Percentiles rank a stretch among this genome's conserved stretches.
Conservation (phyloP, 2,329 filamentous ascomycete species). For the Diaporthe sp. region DNA sequence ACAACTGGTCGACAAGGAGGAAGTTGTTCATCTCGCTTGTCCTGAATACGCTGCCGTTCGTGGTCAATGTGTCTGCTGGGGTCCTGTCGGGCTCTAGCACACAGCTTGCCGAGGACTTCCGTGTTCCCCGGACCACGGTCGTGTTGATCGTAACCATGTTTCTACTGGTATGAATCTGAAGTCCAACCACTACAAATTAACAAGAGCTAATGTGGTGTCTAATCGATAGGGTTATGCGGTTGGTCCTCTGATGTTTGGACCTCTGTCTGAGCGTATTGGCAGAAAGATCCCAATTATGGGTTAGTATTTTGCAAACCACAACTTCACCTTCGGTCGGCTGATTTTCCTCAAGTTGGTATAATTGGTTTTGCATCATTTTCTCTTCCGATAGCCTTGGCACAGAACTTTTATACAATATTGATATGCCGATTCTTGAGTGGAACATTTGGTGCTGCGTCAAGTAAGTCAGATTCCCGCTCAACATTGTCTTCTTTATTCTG, state of each 20-base stretch:
- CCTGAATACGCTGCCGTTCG: conserved; percentile 4
- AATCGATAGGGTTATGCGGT: background rate
- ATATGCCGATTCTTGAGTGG: conserved; percentile 16
- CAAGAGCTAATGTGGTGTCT: background rate
- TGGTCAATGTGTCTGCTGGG: conserved; percentile 16
- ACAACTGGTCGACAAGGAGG: conserved; percentile 2
- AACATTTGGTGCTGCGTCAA: conserved; percentile 4
- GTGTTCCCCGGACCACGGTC: background rate
- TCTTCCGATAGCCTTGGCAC: conserved; percentile 9
- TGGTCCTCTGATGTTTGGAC: conserved; percentile 1
- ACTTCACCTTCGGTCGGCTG: background rate
- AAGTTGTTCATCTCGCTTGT: conserved; percentile 13
- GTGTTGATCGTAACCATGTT: conserved; percentile 13
- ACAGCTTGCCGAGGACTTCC: background rate
- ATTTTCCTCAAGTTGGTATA: background rate
- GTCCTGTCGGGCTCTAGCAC: conserved; percentile 5
- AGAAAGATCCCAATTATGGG: conserved; percentile 2
- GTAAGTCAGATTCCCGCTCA: background rate
- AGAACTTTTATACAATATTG: conserved; percentile 14
- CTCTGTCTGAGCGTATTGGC: conserved; percentile 6
- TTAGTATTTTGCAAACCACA: background rate
- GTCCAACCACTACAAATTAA: too few species aligned
- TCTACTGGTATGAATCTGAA: background rate
- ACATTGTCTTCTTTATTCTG: background rate
- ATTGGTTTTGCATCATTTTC: conserved; percentile 2